Conservation (phyloP, 768 basidiomycete genomes). For the Boletus rex-veris region DNA sequence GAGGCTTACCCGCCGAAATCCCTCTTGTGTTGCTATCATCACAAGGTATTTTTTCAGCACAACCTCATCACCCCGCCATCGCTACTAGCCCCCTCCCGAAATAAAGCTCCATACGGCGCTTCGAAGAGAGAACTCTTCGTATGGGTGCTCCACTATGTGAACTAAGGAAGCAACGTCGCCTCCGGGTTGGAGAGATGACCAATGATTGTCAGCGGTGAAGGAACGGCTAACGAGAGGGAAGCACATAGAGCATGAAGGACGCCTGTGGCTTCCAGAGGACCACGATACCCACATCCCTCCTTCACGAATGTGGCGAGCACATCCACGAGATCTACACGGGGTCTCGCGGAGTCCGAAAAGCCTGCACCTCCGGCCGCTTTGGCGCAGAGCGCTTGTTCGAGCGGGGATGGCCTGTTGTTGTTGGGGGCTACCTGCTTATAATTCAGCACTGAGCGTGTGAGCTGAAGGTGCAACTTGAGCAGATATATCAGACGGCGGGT, state of each 20-base stretch:
- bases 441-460: constrained; percentile 60
- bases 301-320: constrained; percentile 66
- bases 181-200: constrained; percentile 79
- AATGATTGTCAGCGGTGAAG: constrained; percentile 68
- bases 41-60: no score
- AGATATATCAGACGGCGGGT: constrained; percentile 64
- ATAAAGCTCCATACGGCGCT: constrained; percentile 84
- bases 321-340: constrained; percentile 69
- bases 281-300: constrained; percentile 55
- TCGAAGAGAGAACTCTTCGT: constrained; percentile 69
- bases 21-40: no score
- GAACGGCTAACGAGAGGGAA: constrained; percentile 57
- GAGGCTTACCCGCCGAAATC: no score
- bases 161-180: constrained; percentile 64
- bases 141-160: constrained; percentile 72
- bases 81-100: no score
- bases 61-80: no score
- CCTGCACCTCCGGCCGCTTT: constrained; percentile 50
- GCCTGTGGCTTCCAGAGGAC: constrained; percentile 62
- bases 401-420: constrained; percentile 51
- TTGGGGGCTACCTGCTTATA: constrained; percentile 51
- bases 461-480: constrained; percentile 61
- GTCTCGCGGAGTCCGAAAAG: constrained; percentile 41
- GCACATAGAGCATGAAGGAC: constrained; percentile 66
- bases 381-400: constrained; percentile 75